Percentiles rank a stretch among this genome's conserved stretches.
Conservation (phyloP, 1,139 yeast species). For the Pneumocystis jirovecii region DNA sequence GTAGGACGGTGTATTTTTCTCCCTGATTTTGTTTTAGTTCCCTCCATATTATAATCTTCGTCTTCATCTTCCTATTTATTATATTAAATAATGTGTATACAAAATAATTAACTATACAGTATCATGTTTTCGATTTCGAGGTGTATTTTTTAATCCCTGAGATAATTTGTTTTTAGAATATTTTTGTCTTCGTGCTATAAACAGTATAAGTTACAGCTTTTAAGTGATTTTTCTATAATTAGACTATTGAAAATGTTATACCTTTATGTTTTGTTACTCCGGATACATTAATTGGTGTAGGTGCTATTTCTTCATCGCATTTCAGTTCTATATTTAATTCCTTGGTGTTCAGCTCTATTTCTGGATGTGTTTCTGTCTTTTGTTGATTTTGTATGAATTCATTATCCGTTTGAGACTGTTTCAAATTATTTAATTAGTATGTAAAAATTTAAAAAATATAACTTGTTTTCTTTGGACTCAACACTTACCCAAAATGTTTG, state of each 20-base stretch:
- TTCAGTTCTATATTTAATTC: not conserved
- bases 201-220: not conserved
- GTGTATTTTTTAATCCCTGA: not conserved
- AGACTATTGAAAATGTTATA: not conserved
- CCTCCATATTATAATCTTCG: slow-evolving; percentile 15
- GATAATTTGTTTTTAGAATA: not conserved
- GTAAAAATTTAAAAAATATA: not conserved
- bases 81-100: not conserved
- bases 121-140: not conserved
- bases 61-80: slow-evolving; percentile 12
- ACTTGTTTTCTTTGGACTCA: not conserved
- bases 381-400: not conserved
- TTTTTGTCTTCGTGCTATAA: not conserved
- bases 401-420: not conserved
- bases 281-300: not conserved
- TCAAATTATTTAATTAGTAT: not conserved
- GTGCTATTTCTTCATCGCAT: not conserved
- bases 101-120: not conserved
- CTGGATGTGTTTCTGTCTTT: not conserved
- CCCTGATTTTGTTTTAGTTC: slow-evolving; percentile 17
- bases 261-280: not conserved
- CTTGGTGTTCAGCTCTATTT: not conserved
- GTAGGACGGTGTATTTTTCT: slow-evolving; percentile 17
- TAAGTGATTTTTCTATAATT: not conserved
- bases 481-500: not conserved